Conservation (phyloP, 371 early-diverging fungal species). For the Mucor racemosus region DNA sequence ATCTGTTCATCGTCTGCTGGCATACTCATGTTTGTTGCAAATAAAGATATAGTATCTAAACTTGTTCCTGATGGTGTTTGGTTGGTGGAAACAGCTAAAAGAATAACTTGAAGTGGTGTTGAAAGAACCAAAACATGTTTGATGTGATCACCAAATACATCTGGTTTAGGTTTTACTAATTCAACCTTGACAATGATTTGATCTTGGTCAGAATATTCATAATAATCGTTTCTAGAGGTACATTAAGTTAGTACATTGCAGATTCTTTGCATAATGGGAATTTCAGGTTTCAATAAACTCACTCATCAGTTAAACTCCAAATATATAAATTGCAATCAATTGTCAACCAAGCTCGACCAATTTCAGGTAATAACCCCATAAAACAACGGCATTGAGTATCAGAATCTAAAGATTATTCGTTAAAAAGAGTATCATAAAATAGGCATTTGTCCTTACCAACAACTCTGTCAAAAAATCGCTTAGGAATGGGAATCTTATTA, state of each 20-base stretch:
- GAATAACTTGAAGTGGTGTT: constrained; percentile 82
- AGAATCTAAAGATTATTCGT: neutral
- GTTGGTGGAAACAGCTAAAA: constrained; percentile 52
- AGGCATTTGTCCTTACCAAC: constrained; percentile 46
- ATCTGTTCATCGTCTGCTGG: constrained; percentile 79
- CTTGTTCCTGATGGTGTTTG: constrained; percentile 16
- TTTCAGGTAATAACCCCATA: constrained; percentile 85
- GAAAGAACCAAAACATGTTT: constrained; percentile 82
- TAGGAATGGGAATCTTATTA: constrained; percentile 66
- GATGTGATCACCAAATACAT: constrained; percentile 78
- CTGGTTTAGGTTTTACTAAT: constrained; percentile 73
- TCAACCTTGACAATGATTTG: constrained; percentile 84
- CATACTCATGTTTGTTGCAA: constrained; percentile 70
- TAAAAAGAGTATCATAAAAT: neutral
- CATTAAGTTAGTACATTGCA: neutral
- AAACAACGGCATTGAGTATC: constrained; percentile 74
- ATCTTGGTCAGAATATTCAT: constrained; percentile 83
- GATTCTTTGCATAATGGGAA: neutral
- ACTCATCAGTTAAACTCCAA: constrained; percentile 80
- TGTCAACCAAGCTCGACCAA: constrained; percentile 81
- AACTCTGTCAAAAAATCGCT: constrained; percentile 71
- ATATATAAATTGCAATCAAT: constrained; percentile 77
- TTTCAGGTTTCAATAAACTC: constrained; percentile 4
- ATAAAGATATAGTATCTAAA: constrained; percentile 45
- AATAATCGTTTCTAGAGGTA: constrained; percentile 57